These are phyloP conservation scores for Rutstroemia sp. DNA, from an alignment of 2,329 filamentous ascomycete genomes.

Conservation along the genomic window DNA sequence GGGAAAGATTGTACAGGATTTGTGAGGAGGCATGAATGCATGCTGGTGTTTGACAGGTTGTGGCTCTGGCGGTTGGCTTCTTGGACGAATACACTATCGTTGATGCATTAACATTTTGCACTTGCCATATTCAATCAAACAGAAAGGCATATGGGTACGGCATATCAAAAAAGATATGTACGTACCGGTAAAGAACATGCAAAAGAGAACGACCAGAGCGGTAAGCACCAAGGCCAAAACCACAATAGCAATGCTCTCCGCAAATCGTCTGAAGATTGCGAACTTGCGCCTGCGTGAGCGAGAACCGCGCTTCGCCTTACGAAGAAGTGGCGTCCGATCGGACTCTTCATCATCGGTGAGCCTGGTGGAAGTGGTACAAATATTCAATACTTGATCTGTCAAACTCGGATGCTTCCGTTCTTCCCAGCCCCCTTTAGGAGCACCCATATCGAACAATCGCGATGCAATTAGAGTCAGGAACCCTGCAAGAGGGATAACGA, in stretches of 20 bases:
- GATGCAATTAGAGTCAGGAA: slow-evolving; percentile 15
- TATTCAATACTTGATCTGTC: neutral
- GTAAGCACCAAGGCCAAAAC: slow-evolving; percentile 18
- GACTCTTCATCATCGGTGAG: slow-evolving; percentile 5
- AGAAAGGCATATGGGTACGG: neutral
- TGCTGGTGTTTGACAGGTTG: slow-evolving; percentile 47
- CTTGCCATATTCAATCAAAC: too few relatives aligned
- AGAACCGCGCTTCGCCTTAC: slow-evolving; percentile 7
- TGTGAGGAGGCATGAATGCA: slow-evolving; percentile 58
- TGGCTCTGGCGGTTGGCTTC: slow-evolving; percentile 11
- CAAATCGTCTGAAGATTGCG: slow-evolving; percentile 12
- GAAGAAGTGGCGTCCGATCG: slow-evolving; percentile 21
- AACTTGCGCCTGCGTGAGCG: neutral
- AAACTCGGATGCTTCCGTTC: neutral
- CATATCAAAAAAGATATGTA: neutral
- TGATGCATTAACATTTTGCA: neutral
- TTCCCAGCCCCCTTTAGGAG: slow-evolving; percentile 1
- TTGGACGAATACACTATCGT: slow-evolving; percentile 12
- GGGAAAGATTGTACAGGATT: slow-evolving; percentile 54
- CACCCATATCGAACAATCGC: slow-evolving; percentile 22
- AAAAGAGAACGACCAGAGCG: slow-evolving; percentile 22
- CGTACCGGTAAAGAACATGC: slow-evolving; percentile 15
- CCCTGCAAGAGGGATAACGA: slow-evolving; percentile 18
- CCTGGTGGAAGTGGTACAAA: neutral
- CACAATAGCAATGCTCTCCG: slow-evolving; percentile 21